A percentile compares a stretch with the other conserved stretches of the same genome.
Conservation (phyloP, 768 basidiomycete genomes). For the Coprinopsis strossmayeri region DNA sequence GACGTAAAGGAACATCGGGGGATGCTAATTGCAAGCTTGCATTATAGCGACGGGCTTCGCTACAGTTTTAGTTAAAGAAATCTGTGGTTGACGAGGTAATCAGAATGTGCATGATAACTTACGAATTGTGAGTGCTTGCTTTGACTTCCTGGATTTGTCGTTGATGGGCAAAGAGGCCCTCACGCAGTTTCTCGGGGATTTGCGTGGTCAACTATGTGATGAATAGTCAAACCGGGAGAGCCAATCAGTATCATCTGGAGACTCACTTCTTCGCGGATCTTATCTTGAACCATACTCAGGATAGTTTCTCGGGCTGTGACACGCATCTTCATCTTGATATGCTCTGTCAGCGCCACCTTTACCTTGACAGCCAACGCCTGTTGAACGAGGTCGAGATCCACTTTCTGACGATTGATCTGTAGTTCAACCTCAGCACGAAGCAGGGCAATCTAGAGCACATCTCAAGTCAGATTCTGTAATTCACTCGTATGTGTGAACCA, state of each 20-base stretch:
- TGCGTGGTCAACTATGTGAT: constrained; percentile 32
- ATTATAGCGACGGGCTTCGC: constrained; percentile 42
- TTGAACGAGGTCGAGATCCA: constrained; percentile 29
- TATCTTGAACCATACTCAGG: constrained; percentile 29
- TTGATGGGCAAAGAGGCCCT: constrained; percentile 33
- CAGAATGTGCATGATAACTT: constrained; percentile 15
- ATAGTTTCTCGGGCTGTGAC: constrained; percentile 29
- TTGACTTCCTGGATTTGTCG: constrained; percentile 38
- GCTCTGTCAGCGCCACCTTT: constrained; percentile 33
- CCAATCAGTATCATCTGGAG: neutral
- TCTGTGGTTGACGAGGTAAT: constrained; percentile 3
- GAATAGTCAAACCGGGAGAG: neutral
- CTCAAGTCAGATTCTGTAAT: constrained; percentile 9
- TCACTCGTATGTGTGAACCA: neutral
- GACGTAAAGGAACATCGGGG: constrained; percentile 37
- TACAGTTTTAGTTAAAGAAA: constrained; percentile 14
- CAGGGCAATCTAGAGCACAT: constrained; percentile 29
- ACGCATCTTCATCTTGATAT: constrained; percentile 30
- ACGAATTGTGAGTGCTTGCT: constrained; percentile 42
- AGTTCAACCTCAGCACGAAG: constrained; percentile 30
- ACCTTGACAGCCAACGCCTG: constrained; percentile 30
- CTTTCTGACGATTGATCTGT: constrained; percentile 33
- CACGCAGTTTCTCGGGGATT: constrained; percentile 35
- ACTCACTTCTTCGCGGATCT: constrained; percentile 37
- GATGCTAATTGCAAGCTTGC: constrained; percentile 26